A percentile compares a stretch with the other conserved stretches of the same genome.
Evolutionary conservation across 257 asterid genomes (phyloP).

Genomic region (Solanum commersonii): DNA sequence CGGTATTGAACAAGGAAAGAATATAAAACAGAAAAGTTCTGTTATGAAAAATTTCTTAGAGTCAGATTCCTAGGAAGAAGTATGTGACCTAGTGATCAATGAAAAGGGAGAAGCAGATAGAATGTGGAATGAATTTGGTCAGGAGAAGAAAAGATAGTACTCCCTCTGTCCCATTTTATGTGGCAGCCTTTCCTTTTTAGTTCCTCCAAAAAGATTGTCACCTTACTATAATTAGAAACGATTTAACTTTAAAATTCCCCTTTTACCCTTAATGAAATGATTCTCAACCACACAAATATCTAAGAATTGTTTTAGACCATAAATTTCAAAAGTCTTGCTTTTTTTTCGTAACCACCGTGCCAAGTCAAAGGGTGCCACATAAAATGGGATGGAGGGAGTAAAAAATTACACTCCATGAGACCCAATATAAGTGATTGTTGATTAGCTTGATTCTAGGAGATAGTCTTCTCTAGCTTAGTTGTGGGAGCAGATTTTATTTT

Average conservation of each 20-base stretch:
- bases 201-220: neutral
- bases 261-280: neutral
- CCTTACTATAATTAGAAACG: neutral
- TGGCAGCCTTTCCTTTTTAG: neutral
- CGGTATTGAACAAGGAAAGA: neutral
- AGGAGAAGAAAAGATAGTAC: neutral
- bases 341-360: neutral
- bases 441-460: neutral
- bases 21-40: neutral
- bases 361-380: neutral
- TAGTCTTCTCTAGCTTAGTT: neutral
- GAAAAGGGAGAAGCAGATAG: neutral
- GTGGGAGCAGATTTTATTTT: neutral
- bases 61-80: neutral
- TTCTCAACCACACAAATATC: neutral
- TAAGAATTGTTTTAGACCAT: too few relatives aligned
- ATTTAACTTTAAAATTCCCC: neutral
- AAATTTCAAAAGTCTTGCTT: too few relatives aligned
- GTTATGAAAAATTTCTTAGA: neutral
- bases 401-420: neutral
- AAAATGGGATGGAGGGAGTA: neutral
- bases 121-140: neutral
- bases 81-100: neutral
- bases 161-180: neutral
- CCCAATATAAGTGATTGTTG: neutral